phyloP scores from a whole-genome alignment of 768 basidiomycete species.

The Termitomyces heimii region DNA sequence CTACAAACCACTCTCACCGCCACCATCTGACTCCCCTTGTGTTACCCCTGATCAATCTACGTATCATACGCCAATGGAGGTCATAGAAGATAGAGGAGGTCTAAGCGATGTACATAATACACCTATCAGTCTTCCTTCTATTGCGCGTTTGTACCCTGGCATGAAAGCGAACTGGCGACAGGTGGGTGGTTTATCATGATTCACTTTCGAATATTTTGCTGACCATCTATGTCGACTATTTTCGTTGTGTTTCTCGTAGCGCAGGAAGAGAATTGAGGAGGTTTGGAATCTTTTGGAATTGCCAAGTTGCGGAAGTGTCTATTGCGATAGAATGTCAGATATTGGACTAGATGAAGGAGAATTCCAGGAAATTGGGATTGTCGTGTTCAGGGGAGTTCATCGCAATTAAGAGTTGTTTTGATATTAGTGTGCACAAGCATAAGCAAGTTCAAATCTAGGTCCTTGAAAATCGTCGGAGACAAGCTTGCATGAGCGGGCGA shows the following conservation, averaged over 20 bases:
- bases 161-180: slow-evolving; percentile 7
- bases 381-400: background rate
- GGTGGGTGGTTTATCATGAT: slow-evolving; percentile 1
- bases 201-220: background rate
- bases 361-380: background rate
- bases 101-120: background rate
- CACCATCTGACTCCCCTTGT: slow-evolving; percentile 4
- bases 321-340: slow-evolving; percentile 6
- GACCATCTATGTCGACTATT: background rate
- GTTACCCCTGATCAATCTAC: background rate
- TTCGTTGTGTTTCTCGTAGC: slow-evolving; percentile 6
- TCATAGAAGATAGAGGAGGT: background rate
- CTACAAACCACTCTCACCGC: slow-evolving; percentile 9
- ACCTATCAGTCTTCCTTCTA: background rate
- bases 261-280: slow-evolving; percentile 8
- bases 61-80: background rate
- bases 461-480: background rate
- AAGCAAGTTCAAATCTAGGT: too few species aligned
- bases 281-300: slow-evolving; percentile 13
- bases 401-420: too few species aligned
- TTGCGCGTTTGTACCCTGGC: slow-evolving; percentile 6
- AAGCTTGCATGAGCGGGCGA: too few species aligned
- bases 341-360: background rate
- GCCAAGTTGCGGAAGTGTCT: slow-evolving; percentile 16
- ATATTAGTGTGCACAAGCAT: too few species aligned